A percentile compares a stretch with the other conserved stretches of the same genome.
Evolutionary conservation across 306 rosid species (phyloP).

Genomic region (Hippophae gyantsensis): DNA sequence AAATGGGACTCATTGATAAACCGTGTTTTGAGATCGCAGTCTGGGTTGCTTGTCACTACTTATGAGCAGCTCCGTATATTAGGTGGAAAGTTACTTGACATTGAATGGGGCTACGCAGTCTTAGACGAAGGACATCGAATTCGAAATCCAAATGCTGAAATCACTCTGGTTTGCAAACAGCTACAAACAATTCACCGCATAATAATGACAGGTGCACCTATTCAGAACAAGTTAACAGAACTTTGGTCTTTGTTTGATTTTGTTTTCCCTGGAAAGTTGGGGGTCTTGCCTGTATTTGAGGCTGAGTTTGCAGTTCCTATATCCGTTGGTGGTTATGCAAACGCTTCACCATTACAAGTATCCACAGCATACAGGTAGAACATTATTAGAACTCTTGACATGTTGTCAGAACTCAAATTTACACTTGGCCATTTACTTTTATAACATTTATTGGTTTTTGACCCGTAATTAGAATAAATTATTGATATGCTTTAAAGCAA

Average conservation of each 20-base stretch:
- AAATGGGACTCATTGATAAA: conserved; percentile 79
- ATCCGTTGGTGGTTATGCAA: conserved; percentile 93
- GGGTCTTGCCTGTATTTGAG: conserved; percentile 96
- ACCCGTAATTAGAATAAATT: neutral
- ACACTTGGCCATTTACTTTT: neutral
- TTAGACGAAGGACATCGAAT: conserved; percentile 94
- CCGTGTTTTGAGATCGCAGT: conserved; percentile 58
- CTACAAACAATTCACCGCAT: conserved; percentile 88
- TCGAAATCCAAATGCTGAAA: conserved; percentile 91
- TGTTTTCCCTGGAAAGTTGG: conserved; percentile 97
- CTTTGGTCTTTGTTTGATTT: conserved; percentile 98
- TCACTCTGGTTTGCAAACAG: conserved; percentile 88
- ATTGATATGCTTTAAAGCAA: neutral
- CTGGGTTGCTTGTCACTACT: conserved; percentile 88
- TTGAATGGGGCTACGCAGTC: conserved; percentile 93
- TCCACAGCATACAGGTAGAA: conserved; percentile 90
- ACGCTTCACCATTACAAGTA: conserved; percentile 97
- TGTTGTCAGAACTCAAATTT: neutral
- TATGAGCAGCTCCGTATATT: conserved; percentile 88
- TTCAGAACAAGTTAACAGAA: conserved; percentile 90
- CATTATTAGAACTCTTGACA: neutral
- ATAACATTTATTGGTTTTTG: neutral
- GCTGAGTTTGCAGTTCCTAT: conserved; percentile 98
- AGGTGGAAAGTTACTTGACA: conserved; percentile 69
- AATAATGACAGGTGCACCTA: conserved; percentile 97